Evolutionary conservation across 1,284 basidiomycete genomes (phyloP).

Genomic region (Irpex sp.): DNA sequence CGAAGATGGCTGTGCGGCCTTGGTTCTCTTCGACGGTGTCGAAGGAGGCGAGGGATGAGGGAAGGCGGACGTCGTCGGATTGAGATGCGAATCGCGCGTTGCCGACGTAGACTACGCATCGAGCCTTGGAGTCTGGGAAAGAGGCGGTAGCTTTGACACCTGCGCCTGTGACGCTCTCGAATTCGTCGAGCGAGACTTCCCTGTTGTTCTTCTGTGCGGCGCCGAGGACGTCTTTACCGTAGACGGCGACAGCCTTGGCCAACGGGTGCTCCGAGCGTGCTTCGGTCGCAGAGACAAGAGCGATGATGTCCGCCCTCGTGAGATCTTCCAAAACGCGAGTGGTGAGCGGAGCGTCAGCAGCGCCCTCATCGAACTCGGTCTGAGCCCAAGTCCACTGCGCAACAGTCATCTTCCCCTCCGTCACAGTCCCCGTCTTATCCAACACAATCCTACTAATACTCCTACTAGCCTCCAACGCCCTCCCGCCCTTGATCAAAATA

Average conservation of each 20-base stretch:
- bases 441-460: conserved; percentile 81
- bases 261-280: conserved; percentile 94
- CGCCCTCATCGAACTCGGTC: conserved; percentile 30
- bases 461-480: conserved; percentile 89
- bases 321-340: conserved; percentile 57
- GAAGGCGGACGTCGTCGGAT: conserved; percentile 47
- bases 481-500: conserved; percentile 96
- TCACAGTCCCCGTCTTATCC: conserved; percentile 99
- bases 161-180: conserved; percentile 87
- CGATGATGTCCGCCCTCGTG: conserved; percentile 66
- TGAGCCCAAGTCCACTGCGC: conserved; percentile 76
- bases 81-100: conserved; percentile 68
- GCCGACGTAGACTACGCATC: conserved; percentile 69
- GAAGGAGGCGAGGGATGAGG: conserved; percentile 58
- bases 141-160: conserved; percentile 76
- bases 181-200: conserved; percentile 51
- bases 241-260: conserved; percentile 84
- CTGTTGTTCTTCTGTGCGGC: conserved; percentile 33
- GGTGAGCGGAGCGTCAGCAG: conserved; percentile 38
- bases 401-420: conserved; percentile 80
- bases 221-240: conserved; percentile 70
- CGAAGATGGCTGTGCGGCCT: conserved; percentile 86
- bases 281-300: conserved; percentile 86
- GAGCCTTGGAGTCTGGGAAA: conserved; percentile 35
- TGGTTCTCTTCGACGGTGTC: conserved; percentile 61